phyloP scores from a whole-genome alignment of 2,329 filamentous ascomycete species.

The Plectosphaerella plurivora region DNA sequence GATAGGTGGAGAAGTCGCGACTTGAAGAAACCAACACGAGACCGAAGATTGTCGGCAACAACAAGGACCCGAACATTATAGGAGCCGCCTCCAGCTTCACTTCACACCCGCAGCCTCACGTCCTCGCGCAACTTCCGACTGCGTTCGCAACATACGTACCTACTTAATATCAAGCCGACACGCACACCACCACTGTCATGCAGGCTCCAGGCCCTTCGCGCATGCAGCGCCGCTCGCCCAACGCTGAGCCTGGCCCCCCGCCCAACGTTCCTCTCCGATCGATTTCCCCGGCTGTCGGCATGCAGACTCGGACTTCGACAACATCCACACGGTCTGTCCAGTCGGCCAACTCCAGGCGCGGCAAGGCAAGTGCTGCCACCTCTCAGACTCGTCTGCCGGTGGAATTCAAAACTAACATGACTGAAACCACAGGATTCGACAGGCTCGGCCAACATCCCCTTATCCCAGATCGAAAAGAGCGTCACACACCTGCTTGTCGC shows the following conservation, averaged over 20 bases:
- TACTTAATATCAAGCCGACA: not conserved
- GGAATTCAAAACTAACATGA: not conserved
- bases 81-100: too few species aligned
- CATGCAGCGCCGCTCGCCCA: constrained; percentile 60
- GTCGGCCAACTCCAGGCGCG: constrained; percentile 39
- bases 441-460: constrained; percentile 60
- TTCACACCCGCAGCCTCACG: too few species aligned
- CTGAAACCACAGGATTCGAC: constrained; percentile 12
- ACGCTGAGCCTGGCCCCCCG: constrained; percentile 54
- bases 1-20: too few species aligned
- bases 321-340: constrained; percentile 59
- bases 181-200: constrained; percentile 29
- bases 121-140: not conserved
- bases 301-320: constrained; percentile 60
- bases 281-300: constrained; percentile 54
- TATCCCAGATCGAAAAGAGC: constrained; percentile 98
- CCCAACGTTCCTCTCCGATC: constrained; percentile 50
- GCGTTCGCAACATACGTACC: not conserved
- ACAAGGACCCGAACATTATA: too few species aligned
- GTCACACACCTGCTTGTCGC: constrained; percentile 96
- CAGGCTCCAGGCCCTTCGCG: constrained; percentile 47
- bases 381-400: not conserved
- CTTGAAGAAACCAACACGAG: too few species aligned
- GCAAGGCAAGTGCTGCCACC: constrained; percentile 51
- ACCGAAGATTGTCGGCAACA: too few species aligned